Percentiles rank a stretch among this genome's conserved stretches.
These are phyloP conservation scores for Phialocephala subalpina DNA, from an alignment of 2,329 filamentous ascomycete genomes.

Conservation along the genomic window DNA sequence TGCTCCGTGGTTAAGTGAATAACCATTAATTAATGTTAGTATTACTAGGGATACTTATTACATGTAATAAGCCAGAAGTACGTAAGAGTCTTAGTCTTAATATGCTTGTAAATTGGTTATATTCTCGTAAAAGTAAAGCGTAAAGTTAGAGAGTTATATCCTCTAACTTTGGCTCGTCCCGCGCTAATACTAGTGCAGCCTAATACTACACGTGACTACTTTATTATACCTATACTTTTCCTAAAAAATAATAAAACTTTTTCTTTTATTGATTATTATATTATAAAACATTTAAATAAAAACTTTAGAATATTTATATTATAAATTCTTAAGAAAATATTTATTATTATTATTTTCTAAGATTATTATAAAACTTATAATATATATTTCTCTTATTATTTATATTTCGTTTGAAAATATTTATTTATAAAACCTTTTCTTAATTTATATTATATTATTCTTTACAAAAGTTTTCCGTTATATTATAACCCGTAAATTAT, in stretches of 20 bases:
- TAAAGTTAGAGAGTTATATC: too few species aligned
- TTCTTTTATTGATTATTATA: constrained; percentile 15
- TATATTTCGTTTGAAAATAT: constrained; percentile 27
- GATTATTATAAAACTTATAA: constrained; percentile 11
- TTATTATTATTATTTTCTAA: background rate
- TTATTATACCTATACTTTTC: too few species aligned
- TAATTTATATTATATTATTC: constrained; percentile 11
- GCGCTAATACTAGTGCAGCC: too few species aligned
- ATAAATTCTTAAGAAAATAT: background rate
- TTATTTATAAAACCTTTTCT: constrained; percentile 6
- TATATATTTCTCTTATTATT: constrained; percentile 17
- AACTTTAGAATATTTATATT: constrained; percentile 22
- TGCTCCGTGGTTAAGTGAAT: too few species aligned
- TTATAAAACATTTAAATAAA: constrained; percentile 18
- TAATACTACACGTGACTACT: too few species aligned
- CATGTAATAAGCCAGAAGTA: too few species aligned
- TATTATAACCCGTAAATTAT: constrained; percentile 4
- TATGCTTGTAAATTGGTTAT: too few species aligned
- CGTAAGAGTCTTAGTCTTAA: too few species aligned
- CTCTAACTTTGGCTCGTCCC: too few species aligned
- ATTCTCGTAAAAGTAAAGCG: too few species aligned
- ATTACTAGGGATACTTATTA: too few species aligned
- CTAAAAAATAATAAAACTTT: constrained; percentile 15
- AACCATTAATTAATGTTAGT: too few species aligned
- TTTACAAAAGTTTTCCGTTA: constrained; percentile 10